These are phyloP conservation scores for Metschnikowia chrysomelidarum DNA, from an alignment of 805 yeast species.

Conservation along the genomic window DNA sequence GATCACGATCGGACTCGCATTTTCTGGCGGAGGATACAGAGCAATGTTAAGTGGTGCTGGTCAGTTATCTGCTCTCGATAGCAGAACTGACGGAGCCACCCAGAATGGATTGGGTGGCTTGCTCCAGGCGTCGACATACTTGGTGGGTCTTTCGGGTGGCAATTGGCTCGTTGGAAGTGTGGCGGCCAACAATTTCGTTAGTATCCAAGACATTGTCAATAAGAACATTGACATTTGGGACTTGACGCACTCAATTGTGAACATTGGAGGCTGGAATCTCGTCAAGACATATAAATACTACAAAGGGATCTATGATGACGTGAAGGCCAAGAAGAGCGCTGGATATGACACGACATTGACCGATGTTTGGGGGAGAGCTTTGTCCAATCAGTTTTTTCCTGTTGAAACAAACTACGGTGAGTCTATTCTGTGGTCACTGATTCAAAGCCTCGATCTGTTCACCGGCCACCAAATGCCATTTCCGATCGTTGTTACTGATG, in stretches of 20 bases:
- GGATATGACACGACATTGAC: conserved; percentile 40
- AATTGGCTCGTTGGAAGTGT: conserved; percentile 66
- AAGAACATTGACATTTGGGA: conserved; percentile 33
- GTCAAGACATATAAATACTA: conserved; percentile 22
- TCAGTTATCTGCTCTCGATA: conserved; percentile 73
- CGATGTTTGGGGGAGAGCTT: conserved; percentile 45
- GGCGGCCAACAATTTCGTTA: conserved; percentile 56
- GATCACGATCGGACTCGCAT: conserved; percentile 53
- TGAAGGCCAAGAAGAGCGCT: conserved; percentile 33
- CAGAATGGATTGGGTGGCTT: conserved; percentile 21
- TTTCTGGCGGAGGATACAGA: conserved; percentile 88
- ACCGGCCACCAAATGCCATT: conserved; percentile 35
- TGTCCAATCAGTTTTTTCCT: conserved; percentile 38
- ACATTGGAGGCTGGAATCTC: conserved; percentile 26
- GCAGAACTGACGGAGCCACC: conserved; percentile 49
- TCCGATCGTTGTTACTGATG: conserved; percentile 39
- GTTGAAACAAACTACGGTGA: conserved; percentile 26
- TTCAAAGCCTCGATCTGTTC: conserved; percentile 26
- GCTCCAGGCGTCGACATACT: conserved; percentile 20
- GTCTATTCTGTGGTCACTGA: conserved; percentile 30
- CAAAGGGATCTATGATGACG: conserved; percentile 27
- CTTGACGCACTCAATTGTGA: conserved; percentile 25
- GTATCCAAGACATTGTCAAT: conserved; percentile 41
- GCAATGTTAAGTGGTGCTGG: conserved; percentile 91
- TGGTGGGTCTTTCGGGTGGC: conserved; percentile 32